phyloP scores from a whole-genome alignment of 2,329 filamentous ascomycete genomes.

The Colletotrichum sidae region DNA sequence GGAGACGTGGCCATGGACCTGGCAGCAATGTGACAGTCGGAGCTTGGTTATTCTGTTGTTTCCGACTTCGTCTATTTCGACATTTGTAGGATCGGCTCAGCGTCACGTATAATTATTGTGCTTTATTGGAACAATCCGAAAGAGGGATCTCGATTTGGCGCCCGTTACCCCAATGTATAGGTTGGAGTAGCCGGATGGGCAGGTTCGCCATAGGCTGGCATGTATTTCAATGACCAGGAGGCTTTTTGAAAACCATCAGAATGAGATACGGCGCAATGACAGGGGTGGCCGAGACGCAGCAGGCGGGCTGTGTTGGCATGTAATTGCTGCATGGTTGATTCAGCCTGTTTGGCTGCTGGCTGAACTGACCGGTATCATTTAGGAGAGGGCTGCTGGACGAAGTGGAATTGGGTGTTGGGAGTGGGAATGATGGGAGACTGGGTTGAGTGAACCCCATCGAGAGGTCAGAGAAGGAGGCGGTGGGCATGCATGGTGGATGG shows the following conservation, averaged over 20 bases:
- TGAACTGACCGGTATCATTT: too few species aligned
- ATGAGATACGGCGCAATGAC: slow-evolving; percentile 15
- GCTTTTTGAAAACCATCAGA: slow-evolving; percentile 2
- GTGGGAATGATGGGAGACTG: not conserved
- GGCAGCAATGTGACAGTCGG: not conserved
- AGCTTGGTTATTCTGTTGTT: not conserved
- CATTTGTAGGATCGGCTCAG: slow-evolving; percentile 9
- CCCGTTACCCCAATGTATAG: slow-evolving; percentile 1
- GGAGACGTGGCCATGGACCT: not conserved
- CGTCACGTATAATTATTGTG: not conserved
- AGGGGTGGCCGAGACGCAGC: slow-evolving; percentile 19
- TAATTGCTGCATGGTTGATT: not conserved
- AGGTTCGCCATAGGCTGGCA: not conserved
- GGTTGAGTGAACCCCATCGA: too few species aligned
- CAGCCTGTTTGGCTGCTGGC: too few species aligned
- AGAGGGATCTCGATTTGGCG: slow-evolving; percentile 22
- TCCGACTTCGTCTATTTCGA: not conserved
- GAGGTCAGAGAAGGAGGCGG: not conserved
- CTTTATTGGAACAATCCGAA: not conserved
- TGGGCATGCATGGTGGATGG: slow-evolving; percentile 14
- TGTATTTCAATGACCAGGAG: slow-evolving; percentile 6
- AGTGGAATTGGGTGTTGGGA: not conserved
- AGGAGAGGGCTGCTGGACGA: not conserved
- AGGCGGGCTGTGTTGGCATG: not conserved
- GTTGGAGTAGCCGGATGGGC: not conserved